These are phyloP conservation scores for Mortierella sp. DNA, from an alignment of 371 early-diverging fungal genomes.

Conservation along the genomic window DNA sequence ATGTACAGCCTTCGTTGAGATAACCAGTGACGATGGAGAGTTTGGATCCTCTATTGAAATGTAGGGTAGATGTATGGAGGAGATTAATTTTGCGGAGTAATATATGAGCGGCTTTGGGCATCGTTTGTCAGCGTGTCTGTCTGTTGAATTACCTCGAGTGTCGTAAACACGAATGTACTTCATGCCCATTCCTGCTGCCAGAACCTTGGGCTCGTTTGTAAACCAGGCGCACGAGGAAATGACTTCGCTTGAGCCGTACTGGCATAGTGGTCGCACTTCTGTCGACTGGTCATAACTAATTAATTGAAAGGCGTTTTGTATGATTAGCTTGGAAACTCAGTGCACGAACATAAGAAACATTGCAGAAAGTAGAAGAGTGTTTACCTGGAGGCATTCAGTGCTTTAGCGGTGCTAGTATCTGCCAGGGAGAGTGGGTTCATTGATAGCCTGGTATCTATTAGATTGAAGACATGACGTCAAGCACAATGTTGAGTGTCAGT, in stretches of 20 bases:
- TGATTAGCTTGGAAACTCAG: too few species aligned
- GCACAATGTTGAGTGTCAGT: not conserved
- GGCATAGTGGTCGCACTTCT: conserved; percentile 63
- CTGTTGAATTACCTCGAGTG: conserved; percentile 63
- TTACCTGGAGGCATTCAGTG: conserved; percentile 44
- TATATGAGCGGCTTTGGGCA: not conserved
- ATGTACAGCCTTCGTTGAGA: conserved; percentile 81
- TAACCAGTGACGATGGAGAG: conserved; percentile 60
- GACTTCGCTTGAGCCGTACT: conserved; percentile 81
- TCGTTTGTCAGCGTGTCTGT: not conserved
- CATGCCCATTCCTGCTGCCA: conserved; percentile 84
- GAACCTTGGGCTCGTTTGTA: conserved; percentile 61
- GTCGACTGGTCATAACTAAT: conserved; percentile 38
- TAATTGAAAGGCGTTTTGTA: too few species aligned
- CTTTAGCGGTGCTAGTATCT: conserved; percentile 43
- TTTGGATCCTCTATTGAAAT: conserved; percentile 39
- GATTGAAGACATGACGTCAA: not conserved
- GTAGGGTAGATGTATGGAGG: not conserved
- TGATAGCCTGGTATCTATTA: conserved; percentile 36
- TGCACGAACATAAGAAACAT: too few species aligned
- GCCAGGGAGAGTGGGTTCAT: conserved; percentile 56
- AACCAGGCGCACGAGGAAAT: conserved; percentile 84
- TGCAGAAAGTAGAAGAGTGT: not conserved
- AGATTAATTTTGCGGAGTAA: not conserved
- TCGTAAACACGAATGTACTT: conserved; percentile 84